A percentile compares a stretch with the other conserved stretches of the same genome.
Evolutionary conservation across 139 green algal genomes (phyloP).

Genomic region (Chlorella sorokiniana): DNA sequence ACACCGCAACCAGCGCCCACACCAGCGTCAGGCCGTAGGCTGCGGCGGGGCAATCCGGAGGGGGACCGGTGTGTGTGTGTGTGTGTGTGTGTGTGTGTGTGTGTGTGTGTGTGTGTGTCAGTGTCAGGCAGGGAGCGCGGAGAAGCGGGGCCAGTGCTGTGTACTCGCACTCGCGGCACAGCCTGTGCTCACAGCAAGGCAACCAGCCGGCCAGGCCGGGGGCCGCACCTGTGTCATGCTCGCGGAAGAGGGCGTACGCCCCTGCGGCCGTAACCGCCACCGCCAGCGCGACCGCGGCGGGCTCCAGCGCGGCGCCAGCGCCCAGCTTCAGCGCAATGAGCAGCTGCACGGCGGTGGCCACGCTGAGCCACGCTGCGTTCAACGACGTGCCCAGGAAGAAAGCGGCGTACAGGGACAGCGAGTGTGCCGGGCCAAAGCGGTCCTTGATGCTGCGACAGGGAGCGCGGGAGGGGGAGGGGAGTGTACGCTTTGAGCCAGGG

Average conservation of each 20-base stretch:
- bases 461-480: neutral
- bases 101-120: too few relatives aligned
- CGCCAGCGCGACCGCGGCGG: constrained; percentile 39
- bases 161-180: too few relatives aligned
- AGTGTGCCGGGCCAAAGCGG: constrained; percentile 23
- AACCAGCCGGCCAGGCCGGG: neutral
- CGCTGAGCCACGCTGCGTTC: constrained; percentile 72
- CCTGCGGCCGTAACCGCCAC: constrained; percentile 32
- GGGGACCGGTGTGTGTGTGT: neutral
- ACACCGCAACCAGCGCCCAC: constrained; percentile 58
- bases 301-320: constrained; percentile 30
- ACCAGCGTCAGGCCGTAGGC: constrained; percentile 66
- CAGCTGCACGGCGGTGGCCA: constrained; percentile 59
- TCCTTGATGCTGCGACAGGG: constrained; percentile 39
- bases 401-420: constrained; percentile 42
- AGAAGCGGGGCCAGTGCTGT: too few relatives aligned
- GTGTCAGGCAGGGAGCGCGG: too few relatives aligned
- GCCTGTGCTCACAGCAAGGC: neutral
- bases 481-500: too few relatives aligned
- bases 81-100: too few relatives aligned
- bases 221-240: constrained; percentile 22
- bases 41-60: neutral
- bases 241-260: constrained; percentile 1
- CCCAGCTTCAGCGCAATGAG: constrained; percentile 56
- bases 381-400: constrained; percentile 66